phyloP scores from a whole-genome alignment of 1,284 basidiomycete genomes.

The Irpex lacteus region DNA sequence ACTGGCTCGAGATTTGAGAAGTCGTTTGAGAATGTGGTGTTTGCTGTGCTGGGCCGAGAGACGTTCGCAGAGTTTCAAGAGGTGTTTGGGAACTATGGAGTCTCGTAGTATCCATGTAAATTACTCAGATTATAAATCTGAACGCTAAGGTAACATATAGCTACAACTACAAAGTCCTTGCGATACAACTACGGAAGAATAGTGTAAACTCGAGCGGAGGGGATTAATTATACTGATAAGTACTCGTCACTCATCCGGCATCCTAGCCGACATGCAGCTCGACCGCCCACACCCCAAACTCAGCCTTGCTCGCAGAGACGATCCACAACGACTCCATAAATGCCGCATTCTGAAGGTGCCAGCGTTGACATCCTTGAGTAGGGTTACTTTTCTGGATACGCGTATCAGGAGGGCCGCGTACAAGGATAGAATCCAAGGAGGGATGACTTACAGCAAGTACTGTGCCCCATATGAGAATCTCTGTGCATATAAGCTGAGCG shows the following conservation, averaged over 20 bases:
- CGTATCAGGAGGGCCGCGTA: neutral
- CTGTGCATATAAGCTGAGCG: neutral
- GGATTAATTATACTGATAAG: too few relatives aligned
- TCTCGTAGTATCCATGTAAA: neutral
- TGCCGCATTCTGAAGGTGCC: neutral
- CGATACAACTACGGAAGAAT: too few relatives aligned
- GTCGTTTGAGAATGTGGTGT: constrained; percentile 61
- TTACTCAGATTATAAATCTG: too few relatives aligned
- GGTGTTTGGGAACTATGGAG: constrained; percentile 26
- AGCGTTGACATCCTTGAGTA: neutral
- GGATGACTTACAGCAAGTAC: neutral
- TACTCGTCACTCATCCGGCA: neutral
- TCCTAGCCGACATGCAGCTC: neutral
- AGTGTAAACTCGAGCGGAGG: too few relatives aligned
- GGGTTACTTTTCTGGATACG: neutral
- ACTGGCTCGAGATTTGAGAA: constrained; percentile 46
- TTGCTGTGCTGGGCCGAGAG: constrained; percentile 56
- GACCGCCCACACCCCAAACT: neutral
- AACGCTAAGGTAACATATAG: too few relatives aligned
- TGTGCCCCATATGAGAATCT: neutral
- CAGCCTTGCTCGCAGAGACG: neutral
- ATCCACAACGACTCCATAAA: neutral
- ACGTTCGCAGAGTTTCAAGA: constrained; percentile 50
- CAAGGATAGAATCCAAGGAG: neutral
- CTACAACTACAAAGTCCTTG: too few relatives aligned